Percentiles rank a stretch among this genome's conserved stretches.
phyloP scores from a whole-genome alignment of 176 grass and related monocot genomes.

The Bonia amplexicaulis region DNA sequence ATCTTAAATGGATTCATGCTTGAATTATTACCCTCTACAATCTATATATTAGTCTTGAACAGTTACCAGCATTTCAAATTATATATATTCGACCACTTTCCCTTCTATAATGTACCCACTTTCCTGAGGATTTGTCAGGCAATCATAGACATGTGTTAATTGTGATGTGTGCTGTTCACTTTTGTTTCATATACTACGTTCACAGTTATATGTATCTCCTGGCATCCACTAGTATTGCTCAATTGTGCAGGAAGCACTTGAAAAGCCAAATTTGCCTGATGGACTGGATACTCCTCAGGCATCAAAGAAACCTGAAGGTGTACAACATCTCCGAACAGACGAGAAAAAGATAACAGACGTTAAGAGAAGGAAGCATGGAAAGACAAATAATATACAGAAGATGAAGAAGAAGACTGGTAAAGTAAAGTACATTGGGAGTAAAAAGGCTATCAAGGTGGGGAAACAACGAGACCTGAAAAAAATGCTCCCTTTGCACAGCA shows the following conservation, averaged over 20 bases:
- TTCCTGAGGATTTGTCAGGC: background rate
- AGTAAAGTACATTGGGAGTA: conserved; percentile 1
- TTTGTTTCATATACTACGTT: background rate
- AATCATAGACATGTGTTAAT: background rate
- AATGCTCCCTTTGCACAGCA: conserved; percentile 41
- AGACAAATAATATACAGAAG: background rate
- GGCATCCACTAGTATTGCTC: conserved; percentile 12
- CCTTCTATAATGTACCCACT: background rate
- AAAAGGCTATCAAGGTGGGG: conserved; percentile 19
- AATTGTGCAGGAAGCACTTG: conserved; percentile 28
- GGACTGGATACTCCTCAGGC: conserved; percentile 14
- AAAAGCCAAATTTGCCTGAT: background rate
- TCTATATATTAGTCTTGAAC: background rate
- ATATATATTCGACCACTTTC: background rate
- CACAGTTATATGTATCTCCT: background rate
- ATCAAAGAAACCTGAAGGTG: conserved; percentile 28
- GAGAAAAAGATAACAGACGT: conserved; percentile 1
- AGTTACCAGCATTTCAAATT: background rate
- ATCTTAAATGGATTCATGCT: background rate
- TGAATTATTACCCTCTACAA: background rate
- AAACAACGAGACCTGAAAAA: conserved; percentile 28
- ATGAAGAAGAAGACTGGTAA: conserved; percentile 28
- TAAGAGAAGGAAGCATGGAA: conserved; percentile 28
- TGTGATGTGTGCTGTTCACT: background rate
- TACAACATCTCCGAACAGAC: conserved; percentile 2